These are phyloP conservation scores for Citrullus colocynthis DNA, from an alignment of 306 rosid genomes.

Conservation along the genomic window DNA sequence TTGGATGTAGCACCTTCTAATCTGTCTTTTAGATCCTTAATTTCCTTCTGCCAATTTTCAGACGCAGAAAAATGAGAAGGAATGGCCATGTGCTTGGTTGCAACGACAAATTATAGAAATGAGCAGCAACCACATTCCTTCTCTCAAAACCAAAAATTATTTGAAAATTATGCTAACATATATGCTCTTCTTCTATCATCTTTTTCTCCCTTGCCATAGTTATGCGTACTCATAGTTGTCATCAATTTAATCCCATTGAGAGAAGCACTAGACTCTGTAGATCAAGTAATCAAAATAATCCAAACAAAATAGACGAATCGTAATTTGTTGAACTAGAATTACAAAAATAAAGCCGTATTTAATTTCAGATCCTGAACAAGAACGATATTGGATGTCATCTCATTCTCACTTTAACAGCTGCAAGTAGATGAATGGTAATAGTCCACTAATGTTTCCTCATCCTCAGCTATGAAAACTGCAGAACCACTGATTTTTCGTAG, in stretches of 20 bases:
- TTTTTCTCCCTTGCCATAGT: neutral
- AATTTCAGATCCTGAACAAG: neutral
- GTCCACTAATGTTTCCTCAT: neutral
- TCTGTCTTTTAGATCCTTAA: conserved; percentile 42
- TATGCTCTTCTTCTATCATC: neutral
- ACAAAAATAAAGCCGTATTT: neutral
- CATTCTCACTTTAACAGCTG: neutral
- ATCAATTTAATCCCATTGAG: neutral
- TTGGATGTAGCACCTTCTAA: conserved; percentile 31
- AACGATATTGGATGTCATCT: neutral
- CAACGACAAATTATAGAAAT: neutral
- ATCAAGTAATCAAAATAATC: neutral
- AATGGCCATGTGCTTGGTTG: neutral
- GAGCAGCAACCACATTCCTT: neutral
- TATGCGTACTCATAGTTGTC: neutral
- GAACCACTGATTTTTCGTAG: neutral
- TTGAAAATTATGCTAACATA: neutral
- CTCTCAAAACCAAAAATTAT: neutral
- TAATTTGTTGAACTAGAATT: neutral
- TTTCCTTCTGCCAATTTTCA: conserved; percentile 47
- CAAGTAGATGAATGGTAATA: neutral
- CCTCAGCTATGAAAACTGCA: neutral
- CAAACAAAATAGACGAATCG: neutral
- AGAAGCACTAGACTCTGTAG: neutral
- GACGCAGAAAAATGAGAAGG: conserved; percentile 12